Base-by-base conservation (phyloP, 495 filamentous ascomycete species). In the Parathielavia hyrcaniae region DNA sequence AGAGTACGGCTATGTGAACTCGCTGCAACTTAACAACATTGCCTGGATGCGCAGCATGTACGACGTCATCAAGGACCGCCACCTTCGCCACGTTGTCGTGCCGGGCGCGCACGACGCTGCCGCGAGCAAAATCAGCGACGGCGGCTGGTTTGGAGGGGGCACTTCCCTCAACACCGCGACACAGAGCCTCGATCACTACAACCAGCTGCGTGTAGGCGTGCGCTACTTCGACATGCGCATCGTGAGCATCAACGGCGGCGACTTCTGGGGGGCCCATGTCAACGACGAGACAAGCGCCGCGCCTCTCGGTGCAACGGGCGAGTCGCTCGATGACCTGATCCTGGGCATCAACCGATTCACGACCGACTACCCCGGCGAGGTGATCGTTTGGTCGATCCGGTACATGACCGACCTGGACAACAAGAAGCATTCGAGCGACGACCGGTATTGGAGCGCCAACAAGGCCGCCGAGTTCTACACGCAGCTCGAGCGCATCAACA, bases 21-120 rank as follows among this genome's bases (percentile, higher is more conserved):
- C 51, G 34, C 39, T 49, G 20, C 2, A 35, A 5, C 19, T 55
- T 7, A 8, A n/a, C 1, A 4, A 0, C 17, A 10, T 23, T 13
- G 19, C 9, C 43, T 61, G 58, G 61, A 64, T 64, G 61, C 14
- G 34, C 4, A n/a, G n/a, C 30, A 38, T 64, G 4, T 47, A 50
- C 38, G n/a, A 30, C 2, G 43, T 57, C n/a, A 61, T 64, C 50
- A 51, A 49, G 11, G 50, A 58, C 39, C 45, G 62, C 6, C 39
- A 55, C 34, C 51, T 64, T 5, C 54, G 58, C 14, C 55, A 64
- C 51, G 39, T 61, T 22, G 26, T 54, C 47, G 50, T 61, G 54
- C 58, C 59, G 14, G 59, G 58, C 20, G 54, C 62, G 19, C 62
- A 64, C 51, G 59, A 64, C 51, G 55, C 62, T 5, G 58, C 45